Percentiles rank a stretch among this genome's conserved stretches.
Conservation (phyloP, 129 eudicot genomes). For the Tanacetum coccineum region DNA sequence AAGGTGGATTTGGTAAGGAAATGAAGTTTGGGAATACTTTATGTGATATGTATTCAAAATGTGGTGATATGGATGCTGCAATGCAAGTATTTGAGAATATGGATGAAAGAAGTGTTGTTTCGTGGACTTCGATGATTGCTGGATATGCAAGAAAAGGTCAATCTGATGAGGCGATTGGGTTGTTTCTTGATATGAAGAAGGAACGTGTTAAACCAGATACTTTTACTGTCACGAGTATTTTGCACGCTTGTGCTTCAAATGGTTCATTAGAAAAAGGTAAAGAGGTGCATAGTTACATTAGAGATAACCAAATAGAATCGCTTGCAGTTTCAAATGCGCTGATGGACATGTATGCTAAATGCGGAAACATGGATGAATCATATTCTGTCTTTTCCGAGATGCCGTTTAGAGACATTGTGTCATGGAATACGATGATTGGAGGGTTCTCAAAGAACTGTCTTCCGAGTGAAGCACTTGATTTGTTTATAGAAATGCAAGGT, state of each 20-base stretch:
- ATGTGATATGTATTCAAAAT: constrained; percentile 61
- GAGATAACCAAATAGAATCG: constrained; percentile 38
- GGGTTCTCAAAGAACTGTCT: constrained; percentile 59
- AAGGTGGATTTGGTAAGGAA: constrained; percentile 28
- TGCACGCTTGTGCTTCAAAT: constrained; percentile 59
- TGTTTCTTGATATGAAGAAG: constrained; percentile 51
- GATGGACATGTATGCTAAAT: constrained; percentile 76
- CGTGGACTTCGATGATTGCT: constrained; percentile 63
- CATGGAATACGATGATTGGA: constrained; percentile 81
- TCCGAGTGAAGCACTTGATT: constrained; percentile 50
- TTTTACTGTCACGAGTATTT: constrained; percentile 45
- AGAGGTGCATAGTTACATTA: constrained; percentile 45
- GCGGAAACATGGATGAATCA: constrained; percentile 66
- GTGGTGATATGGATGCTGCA: constrained; percentile 59
- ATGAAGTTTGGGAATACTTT: constrained; percentile 44
- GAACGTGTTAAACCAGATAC: constrained; percentile 47
- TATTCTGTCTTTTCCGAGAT: constrained; percentile 35
- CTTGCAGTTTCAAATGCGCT: constrained; percentile 57
- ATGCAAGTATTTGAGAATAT: constrained; percentile 40
- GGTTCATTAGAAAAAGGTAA: constrained; percentile 48
- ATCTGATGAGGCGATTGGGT: constrained; percentile 35
- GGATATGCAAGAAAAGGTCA: constrained; percentile 49
- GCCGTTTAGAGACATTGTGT: constrained; percentile 40
- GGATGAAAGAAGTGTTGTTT: constrained; percentile 50
- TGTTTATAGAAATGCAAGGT: constrained; percentile 48